These are phyloP conservation scores for Ilyonectria robusta DNA, from an alignment of 2,329 filamentous ascomycete species.

Conservation along the genomic window DNA sequence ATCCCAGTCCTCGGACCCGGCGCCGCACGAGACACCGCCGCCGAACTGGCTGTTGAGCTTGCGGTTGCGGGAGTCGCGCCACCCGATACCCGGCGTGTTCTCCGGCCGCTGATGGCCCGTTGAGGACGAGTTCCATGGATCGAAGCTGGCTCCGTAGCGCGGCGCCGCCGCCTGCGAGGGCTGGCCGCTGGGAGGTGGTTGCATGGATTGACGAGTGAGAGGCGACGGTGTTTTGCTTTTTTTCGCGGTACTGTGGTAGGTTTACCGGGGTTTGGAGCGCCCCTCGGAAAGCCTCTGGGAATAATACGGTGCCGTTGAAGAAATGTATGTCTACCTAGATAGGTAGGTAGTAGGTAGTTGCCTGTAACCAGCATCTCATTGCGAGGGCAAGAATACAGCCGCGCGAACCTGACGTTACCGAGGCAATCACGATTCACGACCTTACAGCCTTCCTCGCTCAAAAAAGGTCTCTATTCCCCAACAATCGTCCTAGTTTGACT, in stretches of 20 bases:
- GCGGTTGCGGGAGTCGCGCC: conserved; percentile 77
- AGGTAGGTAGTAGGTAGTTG: neutral
- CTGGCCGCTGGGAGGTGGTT: conserved; percentile 24
- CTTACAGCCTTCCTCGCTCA: neutral
- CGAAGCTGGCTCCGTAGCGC: conserved; percentile 64
- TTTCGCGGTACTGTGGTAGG: neutral
- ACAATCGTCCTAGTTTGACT: neutral
- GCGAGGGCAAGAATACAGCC: neutral
- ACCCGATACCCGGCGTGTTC: conserved; percentile 73
- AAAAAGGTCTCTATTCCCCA: neutral
- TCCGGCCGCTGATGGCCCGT: conserved; percentile 86
- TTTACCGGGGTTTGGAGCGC: neutral
- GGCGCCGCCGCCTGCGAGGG: conserved; percentile 58
- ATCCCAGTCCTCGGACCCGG: conserved; percentile 71
- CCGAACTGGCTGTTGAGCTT: conserved; percentile 81
- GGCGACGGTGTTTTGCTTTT: conserved; percentile 22
- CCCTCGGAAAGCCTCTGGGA: neutral
- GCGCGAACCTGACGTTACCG: neutral
- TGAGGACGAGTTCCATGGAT: conserved; percentile 80
- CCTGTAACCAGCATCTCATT: neutral
- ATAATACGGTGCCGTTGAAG: neutral
- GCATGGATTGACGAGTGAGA: conserved; percentile 4
- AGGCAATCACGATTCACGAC: neutral
- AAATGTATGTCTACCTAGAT: neutral
- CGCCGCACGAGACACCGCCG: conserved; percentile 71